Base-by-base conservation (phyloP, 2,329 filamentous ascomycete genomes). In the Stemphylium vesicarium region DNA sequence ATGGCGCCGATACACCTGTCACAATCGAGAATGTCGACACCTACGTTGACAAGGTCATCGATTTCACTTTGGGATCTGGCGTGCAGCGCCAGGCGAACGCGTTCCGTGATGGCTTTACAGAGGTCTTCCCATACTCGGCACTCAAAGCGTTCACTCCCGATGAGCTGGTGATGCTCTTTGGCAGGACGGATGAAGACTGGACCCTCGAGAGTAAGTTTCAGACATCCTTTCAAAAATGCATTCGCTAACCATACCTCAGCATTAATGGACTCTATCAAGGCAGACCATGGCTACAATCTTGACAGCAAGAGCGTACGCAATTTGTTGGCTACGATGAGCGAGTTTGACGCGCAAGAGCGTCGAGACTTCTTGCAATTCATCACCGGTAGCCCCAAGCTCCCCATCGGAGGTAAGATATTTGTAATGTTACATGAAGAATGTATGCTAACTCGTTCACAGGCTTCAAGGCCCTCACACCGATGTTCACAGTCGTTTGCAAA, bases 401-500 rank as follows among this genome's bases (percentile, higher is more conserved):
- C 95, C 0, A 99, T 99, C 73, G 95, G 95, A 81, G 95, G 94
- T 96, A 84, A 71, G 88, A 12, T 5, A 12, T 20, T 38, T 15
- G 9, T 42, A 2, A 15, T 31, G 1, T 15, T 8, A 2, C 6
- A 1, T 22, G 1, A 13, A 18, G 3, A 32, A 13, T 24, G 8
- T 1, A 22, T 22, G 41, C 49, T 57, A 60, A 55, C 54, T 39
- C 24, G 42, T 47, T 40, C 16, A 51, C 48, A 97, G 93, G 95
- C 56, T 99, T 99, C 85, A 96, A 96, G 80, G 91, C 88, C 75
- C 85, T 99, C 59, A 98, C 92, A 2, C 95, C 95, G 16, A 97
- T 98, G 88, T 98, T 99, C 74, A 99, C 95, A 3, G 95, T 99
- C 59, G 95, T 99, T 38, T 98, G 95, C 83, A 97, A 97, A 77